phyloP scores from a whole-genome alignment of 108 stramenopile species.

The Mayamaea pseudoterrestris region DNA sequence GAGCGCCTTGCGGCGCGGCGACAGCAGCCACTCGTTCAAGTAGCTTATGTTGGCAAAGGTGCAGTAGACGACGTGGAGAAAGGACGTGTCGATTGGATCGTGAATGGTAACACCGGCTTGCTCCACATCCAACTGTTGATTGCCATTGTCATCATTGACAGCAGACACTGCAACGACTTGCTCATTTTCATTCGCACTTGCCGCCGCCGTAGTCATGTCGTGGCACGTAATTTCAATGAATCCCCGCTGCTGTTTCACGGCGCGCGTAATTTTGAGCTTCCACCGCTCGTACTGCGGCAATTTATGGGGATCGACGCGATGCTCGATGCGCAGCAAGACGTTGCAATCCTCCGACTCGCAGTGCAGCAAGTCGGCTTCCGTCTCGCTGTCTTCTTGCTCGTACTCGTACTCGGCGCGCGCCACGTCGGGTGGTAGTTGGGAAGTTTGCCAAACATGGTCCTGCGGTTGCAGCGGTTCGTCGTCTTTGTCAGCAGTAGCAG shows the following conservation, averaged over 20 bases:
- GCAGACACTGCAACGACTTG: too few relatives aligned
- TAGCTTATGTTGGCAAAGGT: constrained; percentile 6
- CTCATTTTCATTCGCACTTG: not conserved
- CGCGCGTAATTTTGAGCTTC: not conserved
- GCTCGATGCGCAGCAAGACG: constrained; percentile 5
- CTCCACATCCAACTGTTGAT: not conserved
- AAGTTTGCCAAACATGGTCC: too few relatives aligned
- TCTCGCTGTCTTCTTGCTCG: too few relatives aligned
- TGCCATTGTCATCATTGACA: not conserved
- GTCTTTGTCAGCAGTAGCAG: constrained; percentile 4
- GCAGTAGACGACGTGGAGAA: constrained; percentile 9
- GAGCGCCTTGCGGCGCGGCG: constrained; percentile 3
- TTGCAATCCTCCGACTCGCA: constrained; percentile 2
- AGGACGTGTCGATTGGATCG: not conserved
- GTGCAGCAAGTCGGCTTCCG: not conserved
- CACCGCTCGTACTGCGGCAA: constrained; percentile 6
- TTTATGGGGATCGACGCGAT: constrained; percentile 10
- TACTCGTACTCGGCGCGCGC: too few relatives aligned
- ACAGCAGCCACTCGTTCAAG: constrained; percentile 12
- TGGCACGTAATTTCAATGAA: constrained; percentile 1
- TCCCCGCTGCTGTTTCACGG: not conserved
- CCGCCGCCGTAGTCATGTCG: not conserved
- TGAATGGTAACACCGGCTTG: not conserved
- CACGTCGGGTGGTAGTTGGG: too few relatives aligned
- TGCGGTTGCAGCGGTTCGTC: not conserved